A percentile compares a stretch with the other conserved stretches of the same genome.
These are phyloP conservation scores for Alternaria infectoria DNA, from an alignment of 2,329 filamentous ascomycete species.

Conservation along the genomic window DNA sequence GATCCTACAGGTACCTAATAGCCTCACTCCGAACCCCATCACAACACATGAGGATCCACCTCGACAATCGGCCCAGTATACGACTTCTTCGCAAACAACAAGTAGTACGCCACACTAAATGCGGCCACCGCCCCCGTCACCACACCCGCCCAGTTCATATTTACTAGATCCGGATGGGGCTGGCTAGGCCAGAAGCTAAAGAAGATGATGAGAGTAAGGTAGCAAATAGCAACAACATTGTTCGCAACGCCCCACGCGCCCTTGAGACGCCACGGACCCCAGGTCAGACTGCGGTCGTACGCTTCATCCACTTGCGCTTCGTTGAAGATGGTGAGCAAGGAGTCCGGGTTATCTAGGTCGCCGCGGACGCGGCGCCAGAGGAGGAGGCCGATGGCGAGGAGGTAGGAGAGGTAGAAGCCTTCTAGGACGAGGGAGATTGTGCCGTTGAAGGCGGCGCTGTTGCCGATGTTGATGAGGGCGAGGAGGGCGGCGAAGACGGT, in stretches of 20 bases:
- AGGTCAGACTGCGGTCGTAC: slow-evolving; percentile 31
- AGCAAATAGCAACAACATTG: slow-evolving; percentile 42
- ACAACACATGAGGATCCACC: slow-evolving; percentile 32
- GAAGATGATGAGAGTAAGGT: slow-evolving; percentile 42
- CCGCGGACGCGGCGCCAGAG: slow-evolving; percentile 46
- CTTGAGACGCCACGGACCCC: slow-evolving; percentile 46
- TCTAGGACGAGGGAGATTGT: slow-evolving; percentile 45
- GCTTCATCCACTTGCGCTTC: slow-evolving; percentile 26
- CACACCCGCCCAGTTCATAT: slow-evolving; percentile 45
- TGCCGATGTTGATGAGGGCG: slow-evolving; percentile 60
- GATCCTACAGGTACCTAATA: not conserved
- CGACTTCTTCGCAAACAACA: slow-evolving; percentile 35
- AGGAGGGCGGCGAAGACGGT: slow-evolving; percentile 54
- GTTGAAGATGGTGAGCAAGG: slow-evolving; percentile 30
- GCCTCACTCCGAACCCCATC: not conserved
- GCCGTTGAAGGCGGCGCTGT: slow-evolving; percentile 47
- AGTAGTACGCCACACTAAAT: slow-evolving; percentile 42
- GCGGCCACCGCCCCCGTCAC: slow-evolving; percentile 38
- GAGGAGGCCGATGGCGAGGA: slow-evolving; percentile 41
- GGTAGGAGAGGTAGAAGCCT: slow-evolving; percentile 47
- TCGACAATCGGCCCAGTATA: slow-evolving; percentile 45
- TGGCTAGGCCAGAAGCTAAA: slow-evolving; percentile 45
- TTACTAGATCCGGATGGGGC: slow-evolving; percentile 17
- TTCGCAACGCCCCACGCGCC: slow-evolving; percentile 38
- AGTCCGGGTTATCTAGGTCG: slow-evolving; percentile 33